A percentile compares a stretch with the other conserved stretches of the same genome.
These are phyloP conservation scores for Yamadazyma friedrichii DNA, from an alignment of 1,139 yeast genomes.

Conservation along the genomic window DNA sequence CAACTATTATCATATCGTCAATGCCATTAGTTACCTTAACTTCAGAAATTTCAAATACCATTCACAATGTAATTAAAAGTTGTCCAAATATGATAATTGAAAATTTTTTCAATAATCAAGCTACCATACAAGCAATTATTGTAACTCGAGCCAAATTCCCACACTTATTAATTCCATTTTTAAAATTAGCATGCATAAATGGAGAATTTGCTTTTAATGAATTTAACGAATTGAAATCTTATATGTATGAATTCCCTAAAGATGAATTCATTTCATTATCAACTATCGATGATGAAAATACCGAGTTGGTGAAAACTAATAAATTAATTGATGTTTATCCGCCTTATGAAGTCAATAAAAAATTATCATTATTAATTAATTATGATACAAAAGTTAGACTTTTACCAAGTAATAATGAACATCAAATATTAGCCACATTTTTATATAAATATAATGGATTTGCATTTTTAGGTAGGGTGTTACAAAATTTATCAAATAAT, in stretches of 20 bases:
- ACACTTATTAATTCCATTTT: slow-evolving; percentile 58
- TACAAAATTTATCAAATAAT: slow-evolving; percentile 58
- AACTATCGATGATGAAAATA: slow-evolving; percentile 50
- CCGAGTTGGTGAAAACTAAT: slow-evolving; percentile 48
- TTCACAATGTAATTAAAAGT: slow-evolving; percentile 48
- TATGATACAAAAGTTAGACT: slow-evolving; percentile 72
- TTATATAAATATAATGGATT: slow-evolving; percentile 79
- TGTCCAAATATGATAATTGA: slow-evolving; percentile 59
- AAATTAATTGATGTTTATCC: slow-evolving; percentile 44
- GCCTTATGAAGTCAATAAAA: slow-evolving; percentile 48
- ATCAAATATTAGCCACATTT: slow-evolving; percentile 63
- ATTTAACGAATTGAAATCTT: slow-evolving; percentile 58
- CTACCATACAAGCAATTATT: slow-evolving; percentile 54
- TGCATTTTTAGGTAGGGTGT: slow-evolving; percentile 75
- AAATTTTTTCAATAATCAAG: slow-evolving; percentile 55
- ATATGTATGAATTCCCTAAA: slow-evolving; percentile 46
- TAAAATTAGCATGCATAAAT: slow-evolving; percentile 60
- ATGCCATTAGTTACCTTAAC: slow-evolving; percentile 64
- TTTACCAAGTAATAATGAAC: slow-evolving; percentile 45
- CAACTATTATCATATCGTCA: slow-evolving; percentile 57
- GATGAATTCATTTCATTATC: slow-evolving; percentile 37
- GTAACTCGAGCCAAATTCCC: slow-evolving; percentile 77
- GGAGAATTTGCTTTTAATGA: slow-evolving; percentile 68
- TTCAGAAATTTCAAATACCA: slow-evolving; percentile 51
- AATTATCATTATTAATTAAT: slow-evolving; percentile 42